A percentile compares a stretch with the other conserved stretches of the same genome.
Conservation (phyloP, 164 flowering plant species). For the Kingdonia uniflora region DNA sequence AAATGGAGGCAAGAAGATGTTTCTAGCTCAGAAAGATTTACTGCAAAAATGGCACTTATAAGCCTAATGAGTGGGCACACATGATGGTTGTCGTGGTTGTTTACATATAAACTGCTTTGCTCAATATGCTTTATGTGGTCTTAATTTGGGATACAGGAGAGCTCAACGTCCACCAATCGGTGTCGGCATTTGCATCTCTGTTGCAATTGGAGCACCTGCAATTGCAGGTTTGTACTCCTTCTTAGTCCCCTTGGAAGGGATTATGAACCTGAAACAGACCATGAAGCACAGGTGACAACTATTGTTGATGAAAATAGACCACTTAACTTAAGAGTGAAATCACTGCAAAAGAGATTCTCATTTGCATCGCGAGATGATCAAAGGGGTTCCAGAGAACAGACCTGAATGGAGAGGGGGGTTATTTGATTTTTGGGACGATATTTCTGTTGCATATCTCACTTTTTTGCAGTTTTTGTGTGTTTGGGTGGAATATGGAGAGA, state of each 20-base stretch:
- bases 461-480: slow-evolving; percentile 81
- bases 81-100: slow-evolving; percentile 78
- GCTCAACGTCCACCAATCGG: slow-evolving; percentile 83
- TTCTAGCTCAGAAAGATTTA: slow-evolving; percentile 56
- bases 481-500: slow-evolving; percentile 99
- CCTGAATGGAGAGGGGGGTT: slow-evolving; percentile 89
- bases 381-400: slow-evolving; percentile 27
- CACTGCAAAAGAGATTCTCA: slow-evolving; percentile 59
- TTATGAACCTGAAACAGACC: slow-evolving; percentile 41
- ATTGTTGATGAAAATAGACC: slow-evolving; percentile 6
- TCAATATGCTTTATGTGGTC: slow-evolving; percentile 73
- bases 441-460: slow-evolving; percentile 70
- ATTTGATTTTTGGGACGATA: slow-evolving; percentile 81
- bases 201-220: slow-evolving; percentile 83
- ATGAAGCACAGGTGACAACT: slow-evolving; percentile 36
- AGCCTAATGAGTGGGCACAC: slow-evolving; percentile 89
- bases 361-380: slow-evolving; percentile 48
- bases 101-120: slow-evolving; percentile 86
- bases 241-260: slow-evolving; percentile 84
- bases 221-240: slow-evolving; percentile 64
- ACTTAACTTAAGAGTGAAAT: slow-evolving; percentile 17
- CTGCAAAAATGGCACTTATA: slow-evolving; percentile 82
- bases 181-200: slow-evolving; percentile 56
- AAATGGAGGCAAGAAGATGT: slow-evolving; percentile 72
- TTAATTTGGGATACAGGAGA: slow-evolving; percentile 73